These are phyloP conservation scores for Starmerella tilneyi DNA, from an alignment of 805 yeast genomes.

Conservation along the genomic window DNA sequence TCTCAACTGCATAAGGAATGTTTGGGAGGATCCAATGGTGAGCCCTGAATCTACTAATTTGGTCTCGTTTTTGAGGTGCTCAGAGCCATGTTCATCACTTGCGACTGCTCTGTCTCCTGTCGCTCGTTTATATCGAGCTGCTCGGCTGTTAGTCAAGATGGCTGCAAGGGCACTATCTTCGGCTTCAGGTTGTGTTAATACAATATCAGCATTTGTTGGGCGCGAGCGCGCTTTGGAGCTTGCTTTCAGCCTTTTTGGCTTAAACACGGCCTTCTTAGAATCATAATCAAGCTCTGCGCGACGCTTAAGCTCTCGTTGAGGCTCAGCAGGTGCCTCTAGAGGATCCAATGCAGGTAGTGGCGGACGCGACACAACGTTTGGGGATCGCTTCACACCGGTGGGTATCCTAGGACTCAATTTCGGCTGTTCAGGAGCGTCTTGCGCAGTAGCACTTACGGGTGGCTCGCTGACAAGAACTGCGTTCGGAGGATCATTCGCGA, in stretches of 20 bases:
- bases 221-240: not conserved
- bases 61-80: too few species aligned
- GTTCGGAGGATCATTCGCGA: too few species aligned
- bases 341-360: constrained; percentile 1
- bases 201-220: not conserved
- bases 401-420: too few species aligned
- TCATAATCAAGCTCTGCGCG: not conserved
- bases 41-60: not conserved
- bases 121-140: too few species aligned
- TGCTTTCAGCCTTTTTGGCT: constrained; percentile 10
- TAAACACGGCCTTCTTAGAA: constrained; percentile 10
- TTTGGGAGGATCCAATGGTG: not conserved
- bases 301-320: not conserved
- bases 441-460: too few species aligned
- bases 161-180: not conserved
- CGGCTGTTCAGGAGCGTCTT: too few species aligned
- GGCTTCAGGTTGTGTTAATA: not conserved
- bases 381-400: too few species aligned
- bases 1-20: not conserved
- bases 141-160: not conserved
- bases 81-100: too few species aligned
- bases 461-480: too few species aligned
- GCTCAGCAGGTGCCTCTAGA: constrained; percentile 1
- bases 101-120: too few species aligned
- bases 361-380: too few species aligned